Base-by-base conservation (phyloP, 148 eudicot genomes). In the Mesembryanthemum crystallinum region DNA sequence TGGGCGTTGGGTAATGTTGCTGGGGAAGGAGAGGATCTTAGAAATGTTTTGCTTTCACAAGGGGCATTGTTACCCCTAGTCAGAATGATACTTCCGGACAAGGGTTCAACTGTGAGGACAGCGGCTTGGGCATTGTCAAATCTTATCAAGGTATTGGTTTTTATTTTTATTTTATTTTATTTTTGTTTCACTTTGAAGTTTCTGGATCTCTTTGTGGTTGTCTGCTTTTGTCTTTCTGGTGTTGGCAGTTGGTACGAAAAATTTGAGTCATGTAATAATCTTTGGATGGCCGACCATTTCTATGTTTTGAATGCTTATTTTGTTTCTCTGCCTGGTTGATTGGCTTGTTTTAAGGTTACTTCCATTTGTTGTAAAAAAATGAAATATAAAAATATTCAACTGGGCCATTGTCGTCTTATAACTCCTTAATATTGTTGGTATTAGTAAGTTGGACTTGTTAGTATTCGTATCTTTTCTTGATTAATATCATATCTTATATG, bases 1-100 rank as follows among this genome's bases (percentile, higher is more conserved):
- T 95, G 99, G 99, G 99, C 99, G 43, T 71, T 95, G 81, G 99
- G 99, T 84, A 95, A 95, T 87, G 99, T 95, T 81, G 96, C 97
- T 37, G 99, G 96, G 77, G 99, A 95, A 90, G 97, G 89, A 73
- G 92, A 92, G 78, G 97, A 95, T 69, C 83, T 95, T 74, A 88
- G 99, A 85, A 85, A 84, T 83, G 75, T 89, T 86, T 83, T 95
- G 75, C 81, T 92, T 63, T 88, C 90, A 0, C 97, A 95, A 82
- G 99, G 99, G 77, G 99, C 97, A 69, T 89, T 92, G 67, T 83
- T 74, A 69, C 92, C 97, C 83, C 91, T 95, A 79, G 92, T 93
- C 78, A 90, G 92, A 82, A 95, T 95, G 99, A 82, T 95, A 86
- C 87, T 95, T 67, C 97, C 92, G 27, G 87, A 89, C 83, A 95